Conservation (phyloP, 768 basidiomycete species). For the Paxillus involutus region DNA sequence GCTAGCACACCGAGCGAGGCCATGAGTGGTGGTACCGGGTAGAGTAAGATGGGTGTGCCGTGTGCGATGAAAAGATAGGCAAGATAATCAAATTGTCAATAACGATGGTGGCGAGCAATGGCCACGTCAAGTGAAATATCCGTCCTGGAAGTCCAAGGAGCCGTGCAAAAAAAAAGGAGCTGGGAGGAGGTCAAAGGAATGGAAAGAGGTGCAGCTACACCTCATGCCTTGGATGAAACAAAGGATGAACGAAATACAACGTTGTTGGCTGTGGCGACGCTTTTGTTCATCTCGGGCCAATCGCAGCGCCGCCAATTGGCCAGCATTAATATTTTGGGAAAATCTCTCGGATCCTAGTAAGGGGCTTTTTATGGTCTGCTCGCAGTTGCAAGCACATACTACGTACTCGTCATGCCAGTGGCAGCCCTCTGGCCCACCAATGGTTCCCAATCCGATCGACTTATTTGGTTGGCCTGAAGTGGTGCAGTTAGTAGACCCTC, state of each 20-base stretch:
- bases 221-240: conserved; percentile 19
- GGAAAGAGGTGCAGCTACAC: conserved; percentile 9
- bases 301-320: too few species aligned
- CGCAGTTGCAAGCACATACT: too few species aligned
- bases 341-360: too few species aligned
- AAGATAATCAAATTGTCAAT: neutral
- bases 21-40: conserved; percentile 1
- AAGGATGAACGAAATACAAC: conserved; percentile 2
- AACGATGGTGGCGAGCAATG: neutral
- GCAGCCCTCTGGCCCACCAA: too few species aligned
- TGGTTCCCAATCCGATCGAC: too few species aligned
- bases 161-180: neutral
- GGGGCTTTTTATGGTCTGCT: too few species aligned
- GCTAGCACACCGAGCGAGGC: neutral
- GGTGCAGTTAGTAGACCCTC: too few species aligned
- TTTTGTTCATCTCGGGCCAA: too few species aligned
- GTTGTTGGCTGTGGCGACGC: conserved; percentile 8
- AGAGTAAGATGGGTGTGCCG: neutral
- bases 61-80: conserved; percentile 1
- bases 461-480: too few species aligned
- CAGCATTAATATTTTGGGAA: too few species aligned
- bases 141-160: neutral
- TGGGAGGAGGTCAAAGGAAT: neutral
- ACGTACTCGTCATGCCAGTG: too few species aligned
- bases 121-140: neutral